Base-by-base conservation (phyloP, 805 yeast species). In the Saccharomycopsis selenospora region DNA sequence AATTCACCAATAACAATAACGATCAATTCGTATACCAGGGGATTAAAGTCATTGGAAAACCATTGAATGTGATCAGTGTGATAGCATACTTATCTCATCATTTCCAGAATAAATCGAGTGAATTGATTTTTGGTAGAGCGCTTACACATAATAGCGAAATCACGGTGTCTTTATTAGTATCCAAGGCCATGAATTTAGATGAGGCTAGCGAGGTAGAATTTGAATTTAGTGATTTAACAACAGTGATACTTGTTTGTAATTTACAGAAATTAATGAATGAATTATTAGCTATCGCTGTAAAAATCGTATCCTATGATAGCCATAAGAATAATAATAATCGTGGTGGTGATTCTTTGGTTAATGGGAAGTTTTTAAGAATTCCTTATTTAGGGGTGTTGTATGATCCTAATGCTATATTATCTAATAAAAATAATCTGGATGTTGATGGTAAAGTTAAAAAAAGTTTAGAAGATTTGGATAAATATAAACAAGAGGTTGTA, bases 371-470 rank as follows among this genome's bases (percentile, higher is more conserved):
- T 28, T 36, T 51, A 22, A 41, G 54, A 18, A 18, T 48, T 6
- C 52, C 52, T 1, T 51, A 18, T 22, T 29, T 40, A 10, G 54
- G 54, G 11, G 25, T 51, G 25, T 51, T 42, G 36, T 14, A 48
- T 17, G 54, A 51, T 41, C 54, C 54, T 6, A 52, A 51, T 40
- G 10, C 17, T 33, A n/a, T n/a, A n/a, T n/a, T n/a, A n/a, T n/a
- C n/a, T n/a, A n/a, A n/a, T n/a, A n/a, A n/a, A n/a, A n/a, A n/a
- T n/a, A n/a, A n/a, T n/a, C n/a, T n/a, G n/a, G 38, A 17, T 27
- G 17, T 17, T 7, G 38, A 33, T 27, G 29, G 38, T 10, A 20
- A 4, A 14, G 38, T 33, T 5, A 7, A 33, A 33, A 10, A 5
- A 6, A 20, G 18, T 6, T 14, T 14, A 20, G 18, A 14, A 33